Evolutionary conservation across 2,329 filamentous ascomycete genomes (phyloP).

Genomic region (Pleurostoma richardsiae): DNA sequence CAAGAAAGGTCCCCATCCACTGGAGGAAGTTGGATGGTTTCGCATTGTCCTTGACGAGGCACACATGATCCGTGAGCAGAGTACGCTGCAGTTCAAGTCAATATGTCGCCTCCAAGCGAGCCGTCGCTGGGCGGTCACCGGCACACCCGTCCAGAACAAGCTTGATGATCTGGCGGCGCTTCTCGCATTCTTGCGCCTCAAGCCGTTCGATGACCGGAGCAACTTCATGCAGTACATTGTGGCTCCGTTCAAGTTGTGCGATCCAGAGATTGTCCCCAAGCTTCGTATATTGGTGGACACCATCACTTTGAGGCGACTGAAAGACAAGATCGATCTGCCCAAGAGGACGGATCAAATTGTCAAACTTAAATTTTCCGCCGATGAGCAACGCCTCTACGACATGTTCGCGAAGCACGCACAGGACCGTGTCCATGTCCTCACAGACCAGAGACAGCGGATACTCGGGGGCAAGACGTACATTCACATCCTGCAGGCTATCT

Average conservation of each 20-base stretch:
- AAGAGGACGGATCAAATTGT: conserved; percentile 68
- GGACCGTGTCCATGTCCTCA: conserved; percentile 73
- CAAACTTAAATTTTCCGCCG: conserved; percentile 66
- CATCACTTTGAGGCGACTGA: conserved; percentile 86
- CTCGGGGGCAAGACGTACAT: conserved; percentile 86
- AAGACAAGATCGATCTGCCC: conserved; percentile 84
- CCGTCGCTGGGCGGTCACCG: conserved; percentile 93
- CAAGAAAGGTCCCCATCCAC: conserved; percentile 56
- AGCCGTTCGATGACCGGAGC: conserved; percentile 74
- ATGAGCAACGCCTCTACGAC: conserved; percentile 76
- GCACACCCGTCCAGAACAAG: conserved; percentile 91
- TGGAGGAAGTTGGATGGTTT: conserved; percentile 84
- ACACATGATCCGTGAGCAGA: conserved; percentile 85
- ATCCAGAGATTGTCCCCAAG: conserved; percentile 78
- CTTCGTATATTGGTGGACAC: conserved; percentile 87
- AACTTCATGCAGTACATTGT: conserved; percentile 79
- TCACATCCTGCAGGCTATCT: conserved; percentile 86
- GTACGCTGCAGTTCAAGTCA: conserved; percentile 76
- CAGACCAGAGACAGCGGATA: conserved; percentile 56
- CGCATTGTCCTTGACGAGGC: conserved; percentile 92
- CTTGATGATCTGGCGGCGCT: conserved; percentile 85
- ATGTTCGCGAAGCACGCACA: conserved; percentile 78
- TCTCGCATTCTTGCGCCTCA: conserved; percentile 77
- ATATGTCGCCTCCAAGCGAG: conserved; percentile 75
- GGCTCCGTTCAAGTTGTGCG: conserved; percentile 79